phyloP scores from a whole-genome alignment of 805 yeast genomes.

The Yarrowia sp. region DNA sequence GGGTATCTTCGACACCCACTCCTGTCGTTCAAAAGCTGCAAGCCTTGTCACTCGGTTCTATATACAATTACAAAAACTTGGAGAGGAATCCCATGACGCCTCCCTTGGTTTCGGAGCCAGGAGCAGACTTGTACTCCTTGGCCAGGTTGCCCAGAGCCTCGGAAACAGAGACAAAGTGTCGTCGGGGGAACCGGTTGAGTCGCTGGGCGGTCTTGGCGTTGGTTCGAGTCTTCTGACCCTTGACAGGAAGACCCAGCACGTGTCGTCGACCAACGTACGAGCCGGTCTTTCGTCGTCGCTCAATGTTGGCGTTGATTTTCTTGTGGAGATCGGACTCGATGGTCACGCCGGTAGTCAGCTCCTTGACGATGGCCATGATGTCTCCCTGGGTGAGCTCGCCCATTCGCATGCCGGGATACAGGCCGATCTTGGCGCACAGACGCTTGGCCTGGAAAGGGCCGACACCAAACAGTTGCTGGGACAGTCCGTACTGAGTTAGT shows the following conservation, averaged over 20 bases:
- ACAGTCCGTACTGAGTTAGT: conserved; percentile 53
- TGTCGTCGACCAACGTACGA: conserved; percentile 88
- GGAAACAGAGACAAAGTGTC: not conserved
- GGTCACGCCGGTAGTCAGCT: conserved; percentile 65
- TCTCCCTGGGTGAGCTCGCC: conserved; percentile 88
- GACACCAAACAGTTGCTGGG: conserved; percentile 79
- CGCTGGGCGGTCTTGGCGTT: conserved; percentile 88
- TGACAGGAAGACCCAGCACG: conserved; percentile 71
- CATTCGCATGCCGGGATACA: conserved; percentile 92
- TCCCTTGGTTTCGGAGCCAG: not conserved
- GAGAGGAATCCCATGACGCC: conserved; percentile 2
- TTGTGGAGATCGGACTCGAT: conserved; percentile 76
- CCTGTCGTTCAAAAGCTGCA: too few relatives aligned
- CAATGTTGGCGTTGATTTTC: conserved; percentile 63
- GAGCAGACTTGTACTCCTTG: conserved; percentile 16
- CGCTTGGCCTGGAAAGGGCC: conserved; percentile 70
- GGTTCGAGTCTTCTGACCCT: conserved; percentile 88
- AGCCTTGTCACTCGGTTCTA: not conserved
- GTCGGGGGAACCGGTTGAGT: conserved; percentile 52
- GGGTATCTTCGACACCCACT: not conserved
- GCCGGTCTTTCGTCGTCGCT: conserved; percentile 73
- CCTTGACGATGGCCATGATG: conserved; percentile 80
- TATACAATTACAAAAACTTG: conserved; percentile 17
- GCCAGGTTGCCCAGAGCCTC: conserved; percentile 8
- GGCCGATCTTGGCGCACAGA: conserved; percentile 82